Base-by-base conservation (phyloP, 2,329 filamentous ascomycete genomes). In the Colletotrichum trifolii region DNA sequence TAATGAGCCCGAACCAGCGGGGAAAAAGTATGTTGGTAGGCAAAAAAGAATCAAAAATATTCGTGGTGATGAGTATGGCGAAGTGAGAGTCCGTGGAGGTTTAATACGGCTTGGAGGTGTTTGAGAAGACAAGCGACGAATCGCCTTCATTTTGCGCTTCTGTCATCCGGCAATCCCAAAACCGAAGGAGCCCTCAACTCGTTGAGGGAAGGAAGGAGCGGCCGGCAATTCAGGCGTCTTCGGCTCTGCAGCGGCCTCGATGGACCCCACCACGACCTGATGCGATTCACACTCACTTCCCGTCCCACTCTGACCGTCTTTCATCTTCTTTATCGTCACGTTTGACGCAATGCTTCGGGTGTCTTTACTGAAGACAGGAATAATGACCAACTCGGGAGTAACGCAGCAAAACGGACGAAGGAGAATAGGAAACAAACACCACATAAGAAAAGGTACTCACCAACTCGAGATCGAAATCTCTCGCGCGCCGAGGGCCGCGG, bases 391-490 rank as follows among this genome's bases (percentile, higher is more conserved):
- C 9, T 6, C 15, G 8, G 52, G 33, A 36, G 40, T 25, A 25
- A 25, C 25, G 25, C 25, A 25, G 25, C 4, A 52, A 46, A 56
- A 17, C 40, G 35, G 38, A 11, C n/a, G 33, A 61, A 58, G 6
- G 13, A 69, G 45, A 40, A 61, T 63, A 43, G 50, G 61, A 69
- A 68, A 66, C 38, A 48, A 46, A 47, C 53, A 69, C 46, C 57
- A 69, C 64, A 64, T 53, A 63, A 57, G 52, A 67, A 56, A 66
- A 68, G 35, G 33, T n/a, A 85, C 87, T 85, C 75, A 94, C 92
- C 83, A 90, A 90, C 75, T 96, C 93, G 57, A 96, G 85, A 67
- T 96, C 93, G 76, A 90, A 92, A 72, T 96, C 93, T 66, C 93
- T 87, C 66, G 89, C 87, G 70, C 93, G 84, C 76, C 93, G 88